These are phyloP conservation scores for Nematocida sp. DNA, from an alignment of 371 early-diverging fungal species.

Conservation along the genomic window DNA sequence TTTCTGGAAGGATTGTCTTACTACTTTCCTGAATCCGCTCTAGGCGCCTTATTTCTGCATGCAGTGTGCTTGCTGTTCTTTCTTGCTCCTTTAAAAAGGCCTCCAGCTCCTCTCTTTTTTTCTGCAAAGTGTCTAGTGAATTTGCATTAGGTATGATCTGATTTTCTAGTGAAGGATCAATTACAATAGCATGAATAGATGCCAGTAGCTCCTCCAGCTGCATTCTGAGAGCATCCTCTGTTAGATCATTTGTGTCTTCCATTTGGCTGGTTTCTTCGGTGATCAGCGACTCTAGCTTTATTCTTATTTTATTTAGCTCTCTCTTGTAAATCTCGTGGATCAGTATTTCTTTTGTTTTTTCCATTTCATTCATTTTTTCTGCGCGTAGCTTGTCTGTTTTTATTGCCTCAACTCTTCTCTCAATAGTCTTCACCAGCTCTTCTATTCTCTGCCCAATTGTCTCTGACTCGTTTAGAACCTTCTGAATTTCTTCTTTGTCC, in stretches of 20 bases:
- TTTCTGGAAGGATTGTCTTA: conserved; percentile 10
- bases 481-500: conserved; percentile 80
- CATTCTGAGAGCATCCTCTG: conserved; percentile 59
- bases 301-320: conserved; percentile 73
- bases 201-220: conserved; percentile 40
- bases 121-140: background rate
- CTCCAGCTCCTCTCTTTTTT: background rate
- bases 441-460: conserved; percentile 75
- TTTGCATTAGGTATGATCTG: background rate
- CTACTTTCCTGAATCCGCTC: conserved; percentile 11
- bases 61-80: background rate
- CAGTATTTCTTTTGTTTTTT: conserved; percentile 65
- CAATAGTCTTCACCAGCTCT: conserved; percentile 79
- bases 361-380: conserved; percentile 69
- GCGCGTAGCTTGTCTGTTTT: conserved; percentile 86
- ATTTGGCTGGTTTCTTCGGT: conserved; percentile 22
- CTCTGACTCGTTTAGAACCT: conserved; percentile 86
- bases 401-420: conserved; percentile 80
- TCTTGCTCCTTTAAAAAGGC: background rate
- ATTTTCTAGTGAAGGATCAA: background rate
- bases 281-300: conserved; percentile 66
- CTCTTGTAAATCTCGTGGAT: conserved; percentile 71
- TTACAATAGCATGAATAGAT: conserved; percentile 6
- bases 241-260: conserved; percentile 31
- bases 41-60: background rate